Evolutionary conservation across 1,139 yeast genomes (phyloP).

Genomic region (Pneumocystis sp.): DNA sequence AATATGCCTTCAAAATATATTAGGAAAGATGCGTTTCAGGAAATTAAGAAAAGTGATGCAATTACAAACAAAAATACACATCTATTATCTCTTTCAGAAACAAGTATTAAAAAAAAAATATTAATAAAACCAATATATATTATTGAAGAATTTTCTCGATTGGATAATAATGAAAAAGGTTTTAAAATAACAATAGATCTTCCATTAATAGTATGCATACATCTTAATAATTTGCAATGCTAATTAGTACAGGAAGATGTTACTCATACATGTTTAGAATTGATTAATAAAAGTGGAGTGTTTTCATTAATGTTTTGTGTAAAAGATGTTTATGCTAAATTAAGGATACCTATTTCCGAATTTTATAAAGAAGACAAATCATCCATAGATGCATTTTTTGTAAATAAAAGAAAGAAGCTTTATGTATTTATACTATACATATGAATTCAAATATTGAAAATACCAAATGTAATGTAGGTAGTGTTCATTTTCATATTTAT

Average conservation of each 20-base stretch:
- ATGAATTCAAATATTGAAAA: conserved; percentile 3
- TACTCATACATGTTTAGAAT: not conserved
- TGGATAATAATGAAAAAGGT: not conserved
- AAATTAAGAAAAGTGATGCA: not conserved
- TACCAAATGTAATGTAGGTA: not conserved
- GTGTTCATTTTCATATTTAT: not conserved
- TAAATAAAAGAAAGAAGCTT: not conserved
- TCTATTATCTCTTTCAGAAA: not conserved
- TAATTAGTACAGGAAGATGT: not conserved
- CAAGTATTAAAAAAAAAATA: not conserved
- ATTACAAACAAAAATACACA: not conserved
- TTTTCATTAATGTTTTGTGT: not conserved
- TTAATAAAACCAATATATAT: not conserved
- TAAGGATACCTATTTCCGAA: not conserved
- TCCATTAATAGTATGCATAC: not conserved
- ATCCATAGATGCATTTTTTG: not conserved
- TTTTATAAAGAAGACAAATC: not conserved
- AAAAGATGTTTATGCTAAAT: not conserved
- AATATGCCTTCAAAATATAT: conserved; percentile 2
- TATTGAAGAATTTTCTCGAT: not conserved
- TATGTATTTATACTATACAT: not conserved
- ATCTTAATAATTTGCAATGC: not conserved
- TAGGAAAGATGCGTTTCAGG: not conserved
- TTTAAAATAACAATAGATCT: not conserved
- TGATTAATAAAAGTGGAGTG: not conserved